phyloP scores from a whole-genome alignment of 2,329 filamentous ascomycete species.

The Calonectria crousiana region DNA sequence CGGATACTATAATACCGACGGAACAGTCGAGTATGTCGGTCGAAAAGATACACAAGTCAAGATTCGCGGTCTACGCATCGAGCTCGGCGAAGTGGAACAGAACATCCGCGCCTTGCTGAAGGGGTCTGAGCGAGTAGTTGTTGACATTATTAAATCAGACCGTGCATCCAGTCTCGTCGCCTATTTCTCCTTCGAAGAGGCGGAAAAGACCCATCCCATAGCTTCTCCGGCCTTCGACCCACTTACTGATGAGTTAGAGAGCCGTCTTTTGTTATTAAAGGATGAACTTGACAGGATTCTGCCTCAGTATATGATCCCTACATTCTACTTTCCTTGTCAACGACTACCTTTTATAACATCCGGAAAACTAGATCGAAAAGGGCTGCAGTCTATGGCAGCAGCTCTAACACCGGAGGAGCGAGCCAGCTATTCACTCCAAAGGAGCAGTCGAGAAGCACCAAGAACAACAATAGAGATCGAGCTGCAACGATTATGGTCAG shows the following conservation, averaged over 20 bases:
- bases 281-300: not conserved
- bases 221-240: not conserved
- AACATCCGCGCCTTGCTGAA: not conserved
- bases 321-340: not conserved
- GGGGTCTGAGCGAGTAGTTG: not conserved
- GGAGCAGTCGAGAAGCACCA: not conserved
- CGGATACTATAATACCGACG: not conserved
- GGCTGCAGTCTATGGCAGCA: not conserved
- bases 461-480: not conserved
- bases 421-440: not conserved
- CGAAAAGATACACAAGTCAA: not conserved
- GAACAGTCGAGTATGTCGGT: not conserved
- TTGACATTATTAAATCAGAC: not conserved
- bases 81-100: not conserved
- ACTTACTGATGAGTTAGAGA: not conserved
- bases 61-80: not conserved
- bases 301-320: not conserved
- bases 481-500: conserved; percentile 51
- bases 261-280: not conserved
- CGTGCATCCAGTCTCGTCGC: not conserved
- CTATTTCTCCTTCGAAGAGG: not conserved
- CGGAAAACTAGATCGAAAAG: not conserved
- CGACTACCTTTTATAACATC: not conserved
- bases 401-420: not conserved
- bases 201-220: not conserved